Evolutionary conservation across 2,329 filamentous ascomycete species (phyloP).

Genomic region (Stachybotrys elegans): DNA sequence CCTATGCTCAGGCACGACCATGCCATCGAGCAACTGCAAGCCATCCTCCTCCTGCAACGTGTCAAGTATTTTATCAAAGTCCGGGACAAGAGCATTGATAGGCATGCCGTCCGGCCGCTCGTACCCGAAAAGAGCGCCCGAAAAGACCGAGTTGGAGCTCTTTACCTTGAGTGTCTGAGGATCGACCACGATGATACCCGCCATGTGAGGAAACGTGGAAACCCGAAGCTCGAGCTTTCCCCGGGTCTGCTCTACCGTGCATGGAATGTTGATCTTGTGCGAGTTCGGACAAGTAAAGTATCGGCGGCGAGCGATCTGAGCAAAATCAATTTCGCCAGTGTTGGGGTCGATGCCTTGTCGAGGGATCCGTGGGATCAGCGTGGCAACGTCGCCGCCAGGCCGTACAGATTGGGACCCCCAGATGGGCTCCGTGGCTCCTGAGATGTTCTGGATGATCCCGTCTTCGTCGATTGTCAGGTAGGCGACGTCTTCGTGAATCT

Average conservation of each 20-base stretch:
- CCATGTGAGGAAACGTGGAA: conserved; percentile 95
- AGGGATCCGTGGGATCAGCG: conserved; percentile 77
- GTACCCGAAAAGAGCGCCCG: conserved; percentile 85
- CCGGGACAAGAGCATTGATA: conserved; percentile 77
- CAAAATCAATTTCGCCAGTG: conserved; percentile 72
- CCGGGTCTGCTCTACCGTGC: conserved; percentile 69
- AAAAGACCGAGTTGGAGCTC: conserved; percentile 94
- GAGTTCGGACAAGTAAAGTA: conserved; percentile 83
- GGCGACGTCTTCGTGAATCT: conserved; percentile 92
- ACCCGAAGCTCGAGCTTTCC: conserved; percentile 70
- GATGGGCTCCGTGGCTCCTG: conserved; percentile 76
- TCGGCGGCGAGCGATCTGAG: conserved; percentile 63
- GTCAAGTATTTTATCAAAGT: conserved; percentile 77
- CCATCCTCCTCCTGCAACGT: conserved; percentile 84
- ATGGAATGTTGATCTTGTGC: conserved; percentile 75
- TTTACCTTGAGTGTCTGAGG: conserved; percentile 72
- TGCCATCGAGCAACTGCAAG: conserved; percentile 80
- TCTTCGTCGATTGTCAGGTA: conserved; percentile 72
- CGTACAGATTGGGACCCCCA: conserved; percentile 71
- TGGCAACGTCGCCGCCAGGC: conserved; percentile 68
- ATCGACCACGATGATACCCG: conserved; percentile 91
- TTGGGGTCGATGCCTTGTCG: conserved; percentile 66
- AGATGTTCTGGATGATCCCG: conserved; percentile 63
- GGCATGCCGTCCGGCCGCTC: conserved; percentile 74
- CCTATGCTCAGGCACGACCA: conserved; percentile 93